Evolutionary conservation across 1,139 yeast genomes (phyloP), one percentile per base, ranked within the genome.

Genomic region (Protomyces macrosporus): DNA sequence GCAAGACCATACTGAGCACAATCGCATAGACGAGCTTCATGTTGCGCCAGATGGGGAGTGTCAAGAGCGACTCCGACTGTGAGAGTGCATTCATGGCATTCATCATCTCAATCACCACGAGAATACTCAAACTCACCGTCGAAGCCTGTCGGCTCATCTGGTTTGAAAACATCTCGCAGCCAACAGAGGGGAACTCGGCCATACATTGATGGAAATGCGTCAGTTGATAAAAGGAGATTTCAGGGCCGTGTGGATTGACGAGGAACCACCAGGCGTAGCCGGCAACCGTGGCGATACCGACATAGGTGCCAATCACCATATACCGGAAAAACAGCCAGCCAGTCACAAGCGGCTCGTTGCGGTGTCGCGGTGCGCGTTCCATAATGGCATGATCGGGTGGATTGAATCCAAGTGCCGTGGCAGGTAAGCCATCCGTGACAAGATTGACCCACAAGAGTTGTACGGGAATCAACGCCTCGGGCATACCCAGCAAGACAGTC

Each of bases 241-340:
- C 72, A 9, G 79, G 79, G 4, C 79, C 79, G 36, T 71, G 68
- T 6, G 67, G 60, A 65, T 74, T 74, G 60, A 67, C 69, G 58
- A 76, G 63, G 68, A 76, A 77, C 72, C 76, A 76, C 79, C 79
- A 77, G 12, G 73, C 75, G 65, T 77, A 77, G 12, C 79, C 79
- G 65, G 74, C 75, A n/a, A 77, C 79, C 10, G 79, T 77, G 3
- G 78, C 79, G 50, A 68, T 66, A 35, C 79, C 79, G 51, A 77
- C 79, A 68, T 77, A 77, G 0, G 73, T 67, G 5, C 79, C 79
- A 34, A 77, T 73, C 37, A 77, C 71, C 69, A 76, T 71, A 65
- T 76, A 77, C 65, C 79, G 70, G 66, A 77, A 70, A 52, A 77
- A 71, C 36, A 76, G 69, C 78, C 79, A 76, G 6, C 71, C 67